Evolutionary conservation across 257 asterid genomes (phyloP).

Genomic region (Solanum bulbocastanum): DNA sequence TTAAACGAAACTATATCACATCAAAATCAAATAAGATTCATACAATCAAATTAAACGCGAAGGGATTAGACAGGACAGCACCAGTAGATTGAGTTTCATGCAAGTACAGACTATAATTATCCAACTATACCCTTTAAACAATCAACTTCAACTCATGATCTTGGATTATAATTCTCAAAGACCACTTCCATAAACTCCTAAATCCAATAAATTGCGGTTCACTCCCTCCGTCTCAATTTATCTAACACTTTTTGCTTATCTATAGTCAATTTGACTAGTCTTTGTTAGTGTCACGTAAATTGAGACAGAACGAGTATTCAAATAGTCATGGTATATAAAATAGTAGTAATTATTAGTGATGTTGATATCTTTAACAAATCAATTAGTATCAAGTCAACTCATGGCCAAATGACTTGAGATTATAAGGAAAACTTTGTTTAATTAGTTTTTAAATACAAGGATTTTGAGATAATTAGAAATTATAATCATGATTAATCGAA

Average conservation of each 20-base stretch:
- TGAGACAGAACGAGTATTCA: neutral
- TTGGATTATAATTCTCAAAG: neutral
- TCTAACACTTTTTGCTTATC: neutral
- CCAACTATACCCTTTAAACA: neutral
- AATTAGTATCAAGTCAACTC: neutral
- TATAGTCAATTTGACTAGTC: neutral
- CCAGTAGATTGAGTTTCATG: neutral
- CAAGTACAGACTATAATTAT: neutral
- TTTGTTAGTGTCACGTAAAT: neutral
- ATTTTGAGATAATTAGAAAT: neutral
- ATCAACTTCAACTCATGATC: neutral
- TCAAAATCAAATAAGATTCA: neutral
- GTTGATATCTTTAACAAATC: neutral
- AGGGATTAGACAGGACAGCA: neutral
- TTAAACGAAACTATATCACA: neutral
- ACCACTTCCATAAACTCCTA: neutral
- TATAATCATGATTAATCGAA: neutral
- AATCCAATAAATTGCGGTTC: neutral
- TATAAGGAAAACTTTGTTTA: neutral
- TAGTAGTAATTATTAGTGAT: neutral
- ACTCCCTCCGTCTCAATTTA: neutral
- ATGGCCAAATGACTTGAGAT: neutral
- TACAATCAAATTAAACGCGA: neutral
- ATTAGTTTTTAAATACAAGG: neutral
- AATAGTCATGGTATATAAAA: neutral